Evolutionary conservation across 2,329 filamentous ascomycete genomes (phyloP).

Genomic region (Colletotrichum sp.): DNA sequence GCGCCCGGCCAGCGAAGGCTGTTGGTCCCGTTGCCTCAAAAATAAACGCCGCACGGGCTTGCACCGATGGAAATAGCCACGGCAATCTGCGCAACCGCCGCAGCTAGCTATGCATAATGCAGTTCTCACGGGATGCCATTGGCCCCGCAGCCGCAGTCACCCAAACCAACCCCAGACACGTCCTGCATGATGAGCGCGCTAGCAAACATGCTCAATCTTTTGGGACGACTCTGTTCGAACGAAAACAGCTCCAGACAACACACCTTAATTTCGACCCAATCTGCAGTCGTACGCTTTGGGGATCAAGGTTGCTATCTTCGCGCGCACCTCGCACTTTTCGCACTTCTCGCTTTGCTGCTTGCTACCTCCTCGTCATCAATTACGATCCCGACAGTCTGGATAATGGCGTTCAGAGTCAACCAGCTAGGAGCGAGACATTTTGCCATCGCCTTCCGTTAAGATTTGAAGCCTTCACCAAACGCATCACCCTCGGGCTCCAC

Average conservation of each 20-base stretch:
- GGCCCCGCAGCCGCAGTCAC: conserved; percentile 12
- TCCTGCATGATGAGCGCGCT: background rate
- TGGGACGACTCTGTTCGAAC: background rate
- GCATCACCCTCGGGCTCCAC: background rate
- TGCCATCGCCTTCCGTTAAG: background rate
- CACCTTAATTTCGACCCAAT: background rate
- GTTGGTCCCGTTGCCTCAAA: background rate
- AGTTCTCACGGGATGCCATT: background rate
- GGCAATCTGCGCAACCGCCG: conserved; percentile 18
- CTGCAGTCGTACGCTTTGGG: background rate
- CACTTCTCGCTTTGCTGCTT: background rate
- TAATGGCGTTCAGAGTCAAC: background rate
- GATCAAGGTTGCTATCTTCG: background rate
- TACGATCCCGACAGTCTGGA: conserved; percentile 11
- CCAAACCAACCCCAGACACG: background rate
- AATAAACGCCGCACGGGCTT: conserved; percentile 5
- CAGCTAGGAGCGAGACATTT: conserved; percentile 7
- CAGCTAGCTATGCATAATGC: background rate
- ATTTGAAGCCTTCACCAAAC: background rate
- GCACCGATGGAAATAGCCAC: conserved; percentile 15
- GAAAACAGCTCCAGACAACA: background rate
- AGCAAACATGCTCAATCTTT: background rate
- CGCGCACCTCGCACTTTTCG: background rate
- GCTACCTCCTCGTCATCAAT: conserved; percentile 7
- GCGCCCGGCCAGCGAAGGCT: background rate